These are phyloP conservation scores for Bombardia bombarda DNA, from an alignment of 495 filamentous ascomycete species.

Conservation along the genomic window DNA sequence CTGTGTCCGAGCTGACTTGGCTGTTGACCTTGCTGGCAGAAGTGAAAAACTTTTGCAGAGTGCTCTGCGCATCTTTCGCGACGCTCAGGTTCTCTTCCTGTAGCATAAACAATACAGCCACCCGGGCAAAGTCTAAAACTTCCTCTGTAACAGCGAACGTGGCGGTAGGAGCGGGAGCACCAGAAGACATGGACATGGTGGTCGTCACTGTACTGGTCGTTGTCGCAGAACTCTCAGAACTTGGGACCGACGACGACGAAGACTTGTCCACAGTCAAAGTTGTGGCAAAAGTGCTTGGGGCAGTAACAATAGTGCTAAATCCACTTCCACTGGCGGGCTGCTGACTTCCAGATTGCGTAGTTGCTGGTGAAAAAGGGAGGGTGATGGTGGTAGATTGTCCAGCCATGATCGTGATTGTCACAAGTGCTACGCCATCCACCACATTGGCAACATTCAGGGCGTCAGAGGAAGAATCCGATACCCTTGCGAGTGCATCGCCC, in stretches of 20 bases:
- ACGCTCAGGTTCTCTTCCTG: constrained; percentile 43
- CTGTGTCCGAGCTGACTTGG: constrained; percentile 16
- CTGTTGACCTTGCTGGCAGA: constrained; percentile 19
- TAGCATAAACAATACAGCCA: constrained; percentile 54
- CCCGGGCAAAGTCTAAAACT: constrained; percentile 58
- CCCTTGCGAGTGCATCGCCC: constrained; percentile 13
- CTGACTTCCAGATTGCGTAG: constrained; percentile 1
- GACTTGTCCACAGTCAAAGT: neutral
- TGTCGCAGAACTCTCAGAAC: constrained; percentile 6
- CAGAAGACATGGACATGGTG: constrained; percentile 17
- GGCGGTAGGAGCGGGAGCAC: constrained; percentile 17
- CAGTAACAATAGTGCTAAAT: constrained; percentile 24
- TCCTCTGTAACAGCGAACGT: constrained; percentile 37
- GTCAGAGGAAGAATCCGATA: constrained; percentile 6
- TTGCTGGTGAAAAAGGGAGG: constrained; percentile 8
- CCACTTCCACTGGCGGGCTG: constrained; percentile 5
- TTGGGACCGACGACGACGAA: neutral
- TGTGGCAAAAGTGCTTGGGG: constrained; percentile 5
- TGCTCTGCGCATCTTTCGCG: constrained; percentile 49
- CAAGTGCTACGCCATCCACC: constrained; percentile 22
- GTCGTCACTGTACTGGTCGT: constrained; percentile 20
- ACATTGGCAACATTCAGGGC: constrained; percentile 16
- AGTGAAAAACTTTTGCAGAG: constrained; percentile 47
- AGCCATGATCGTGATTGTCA: constrained; percentile 29
- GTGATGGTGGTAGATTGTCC: constrained; percentile 26